A percentile compares a stretch with the other conserved stretches of the same genome.
Evolutionary conservation across 352 stramenopile species (phyloP).

Genomic region (Pythium monospermum): DNA sequence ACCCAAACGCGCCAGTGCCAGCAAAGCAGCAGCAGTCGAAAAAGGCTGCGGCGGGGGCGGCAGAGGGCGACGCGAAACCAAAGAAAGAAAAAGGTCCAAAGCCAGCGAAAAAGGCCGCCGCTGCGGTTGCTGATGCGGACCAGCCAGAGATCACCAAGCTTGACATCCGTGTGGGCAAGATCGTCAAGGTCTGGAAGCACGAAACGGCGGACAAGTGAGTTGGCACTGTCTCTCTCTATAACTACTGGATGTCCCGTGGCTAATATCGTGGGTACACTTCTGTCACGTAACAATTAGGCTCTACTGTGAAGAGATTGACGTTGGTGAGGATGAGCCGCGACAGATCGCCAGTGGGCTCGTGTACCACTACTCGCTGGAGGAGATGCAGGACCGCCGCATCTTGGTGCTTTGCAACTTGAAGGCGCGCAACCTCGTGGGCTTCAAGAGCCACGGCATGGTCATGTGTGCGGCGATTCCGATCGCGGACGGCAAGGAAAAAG

Average conservation of each 20-base stretch:
- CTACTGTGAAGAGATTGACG: constrained; percentile 91
- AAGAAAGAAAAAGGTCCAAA: constrained; percentile 54
- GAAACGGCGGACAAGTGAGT: constrained; percentile 83
- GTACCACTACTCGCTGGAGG: constrained; percentile 81
- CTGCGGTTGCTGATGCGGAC: constrained; percentile 32
- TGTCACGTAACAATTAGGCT: constrained; percentile 53
- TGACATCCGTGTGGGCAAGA: constrained; percentile 89
- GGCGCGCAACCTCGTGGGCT: constrained; percentile 85
- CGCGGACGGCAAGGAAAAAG: constrained; percentile 71
- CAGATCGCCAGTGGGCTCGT: constrained; percentile 86
- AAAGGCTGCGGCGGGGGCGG: constrained; percentile 28
- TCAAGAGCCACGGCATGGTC: constrained; percentile 91
- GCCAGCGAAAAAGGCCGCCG: constrained; percentile 30
- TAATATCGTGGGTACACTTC: too few species aligned
- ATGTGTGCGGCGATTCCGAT: constrained; percentile 74
- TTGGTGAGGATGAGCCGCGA: constrained; percentile 79
- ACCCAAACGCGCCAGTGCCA: constrained; percentile 48
- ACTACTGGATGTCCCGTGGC: too few species aligned
- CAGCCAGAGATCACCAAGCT: constrained; percentile 89
- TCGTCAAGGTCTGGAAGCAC: constrained; percentile 91
- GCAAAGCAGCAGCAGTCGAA: constrained; percentile 3
- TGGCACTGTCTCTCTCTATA: background rate
- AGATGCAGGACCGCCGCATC: constrained; percentile 82
- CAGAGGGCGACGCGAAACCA: constrained; percentile 27
- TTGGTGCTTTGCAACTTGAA: constrained; percentile 92